Evolutionary conservation across 2,329 filamentous ascomycete species (phyloP).

Genomic region (Raffaelea ambrosiae): DNA sequence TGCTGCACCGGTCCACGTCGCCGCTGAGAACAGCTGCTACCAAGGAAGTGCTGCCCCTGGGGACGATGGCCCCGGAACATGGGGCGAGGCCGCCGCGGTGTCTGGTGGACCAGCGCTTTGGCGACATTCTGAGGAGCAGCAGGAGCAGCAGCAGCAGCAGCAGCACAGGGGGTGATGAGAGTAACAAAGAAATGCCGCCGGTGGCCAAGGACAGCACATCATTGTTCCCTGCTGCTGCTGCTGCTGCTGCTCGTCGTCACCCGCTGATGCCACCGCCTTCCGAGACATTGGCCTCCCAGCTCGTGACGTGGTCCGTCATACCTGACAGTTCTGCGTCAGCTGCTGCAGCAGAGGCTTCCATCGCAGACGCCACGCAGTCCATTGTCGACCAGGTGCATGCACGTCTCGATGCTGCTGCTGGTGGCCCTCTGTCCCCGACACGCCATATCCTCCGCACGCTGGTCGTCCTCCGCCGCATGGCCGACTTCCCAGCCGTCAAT

Average conservation of each 20-base stretch:
- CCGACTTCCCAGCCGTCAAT: conserved; percentile 70
- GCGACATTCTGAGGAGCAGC: conserved; percentile 21
- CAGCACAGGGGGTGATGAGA: no score
- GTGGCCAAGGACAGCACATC: background rate
- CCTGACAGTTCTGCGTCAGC: no score
- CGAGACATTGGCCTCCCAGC: no score
- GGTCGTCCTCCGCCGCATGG: conserved; percentile 71
- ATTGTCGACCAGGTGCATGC: conserved; percentile 36
- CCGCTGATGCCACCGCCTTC: no score
- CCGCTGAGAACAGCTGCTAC: no score
- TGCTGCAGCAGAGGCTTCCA: conserved; percentile 13
- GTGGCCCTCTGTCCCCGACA: conserved; percentile 15
- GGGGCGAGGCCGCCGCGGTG: conserved; percentile 44
- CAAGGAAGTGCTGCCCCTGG: conserved; percentile 4
- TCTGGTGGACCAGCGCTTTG: conserved; percentile 58
- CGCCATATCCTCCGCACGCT: conserved; percentile 44
- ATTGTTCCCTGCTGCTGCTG: background rate
- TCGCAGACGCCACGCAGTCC: conserved; percentile 39
- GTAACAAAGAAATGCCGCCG: no score
- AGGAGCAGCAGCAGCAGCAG: background rate
- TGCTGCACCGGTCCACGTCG: conserved; percentile 32
- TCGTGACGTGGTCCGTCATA: no score
- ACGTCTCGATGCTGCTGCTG: conserved; percentile 25
- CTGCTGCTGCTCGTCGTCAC: no score
- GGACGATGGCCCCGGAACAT: background rate